Evolutionary conservation across 306 rosid genomes (phyloP).

Genomic region (Carpinus viminea): DNA sequence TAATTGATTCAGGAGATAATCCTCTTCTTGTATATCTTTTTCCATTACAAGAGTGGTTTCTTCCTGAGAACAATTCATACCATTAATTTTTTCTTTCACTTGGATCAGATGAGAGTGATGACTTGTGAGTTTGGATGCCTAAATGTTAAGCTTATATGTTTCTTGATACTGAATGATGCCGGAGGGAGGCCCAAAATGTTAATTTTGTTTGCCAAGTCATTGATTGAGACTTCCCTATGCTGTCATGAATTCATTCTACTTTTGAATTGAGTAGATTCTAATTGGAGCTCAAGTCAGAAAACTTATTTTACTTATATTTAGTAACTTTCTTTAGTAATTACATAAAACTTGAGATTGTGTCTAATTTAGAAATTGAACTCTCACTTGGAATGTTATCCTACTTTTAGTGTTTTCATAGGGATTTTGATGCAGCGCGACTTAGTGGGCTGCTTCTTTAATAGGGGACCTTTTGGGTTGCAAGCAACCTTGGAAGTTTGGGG

Average conservation of each 20-base stretch:
- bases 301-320: no score
- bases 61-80: background rate
- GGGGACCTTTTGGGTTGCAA: no score
- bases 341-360: background rate
- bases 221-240: background rate
- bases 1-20: background rate
- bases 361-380: background rate
- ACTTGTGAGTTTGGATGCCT: slow-evolving; percentile 7
- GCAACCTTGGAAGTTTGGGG: no score
- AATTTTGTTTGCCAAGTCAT: background rate
- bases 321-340: background rate
- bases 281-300: no score
- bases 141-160: background rate
- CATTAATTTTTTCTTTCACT: background rate
- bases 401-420: background rate
- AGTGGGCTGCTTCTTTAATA: no score
- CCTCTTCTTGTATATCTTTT: background rate
- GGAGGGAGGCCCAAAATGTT: background rate
- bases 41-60: slow-evolving; percentile 1
- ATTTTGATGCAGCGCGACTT: no score
- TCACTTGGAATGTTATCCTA: background rate
- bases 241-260: background rate
- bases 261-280: background rate
- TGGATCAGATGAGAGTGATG: background rate
- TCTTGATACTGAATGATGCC: background rate